Base-by-base conservation (phyloP, 768 basidiomycete genomes). In the Nidula microcarpa region DNA sequence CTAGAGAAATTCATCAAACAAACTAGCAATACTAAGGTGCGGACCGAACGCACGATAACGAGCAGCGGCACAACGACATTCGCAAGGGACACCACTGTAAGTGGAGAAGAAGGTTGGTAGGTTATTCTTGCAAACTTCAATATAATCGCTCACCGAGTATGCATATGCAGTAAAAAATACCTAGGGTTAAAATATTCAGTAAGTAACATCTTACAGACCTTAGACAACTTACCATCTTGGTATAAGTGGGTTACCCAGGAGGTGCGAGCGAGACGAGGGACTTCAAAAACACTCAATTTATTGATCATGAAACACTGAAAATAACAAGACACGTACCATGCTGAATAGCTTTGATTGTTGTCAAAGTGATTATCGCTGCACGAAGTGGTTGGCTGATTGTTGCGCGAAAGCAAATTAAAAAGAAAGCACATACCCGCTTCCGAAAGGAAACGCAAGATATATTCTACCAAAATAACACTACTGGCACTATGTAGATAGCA, bases 201-300 rank as follows among this genome's bases (percentile, higher is more conserved):
- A 41, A 13, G 16, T 41, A 41, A 41, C 13, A 11, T 41, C 13
- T 11, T 5, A 41, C 5, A 41, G 16, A 13, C 13, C 13, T 11
- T 3, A 41, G 39, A 41, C 39, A 4, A 30, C 39, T 41, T 41
- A 41, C 39, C 43, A 46, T 51, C 45, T 23, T 39, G 43, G 16
- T 36, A 56, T 2, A 55, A 45, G 32, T 47, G 58, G 53, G 47
- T 55, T 45, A 54, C 44, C 54, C 39, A 50, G 51, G 49, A 53
- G 50, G 23, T 30, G 23, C 23, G 36, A 32, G 14, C 16, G 37
- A 49, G 17, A 33, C 8, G 10, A 6, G 11, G 8, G 33, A 14
- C 3, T 10, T 13, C n/a, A 6, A 30, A 17, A 23, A 13, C 6
- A 6, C 8, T 41, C 16, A 41, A 5, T 11, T 41, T 41, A 41